phyloP scores from a whole-genome alignment of 1,284 basidiomycete genomes.

The Coriolopsis trogii region DNA sequence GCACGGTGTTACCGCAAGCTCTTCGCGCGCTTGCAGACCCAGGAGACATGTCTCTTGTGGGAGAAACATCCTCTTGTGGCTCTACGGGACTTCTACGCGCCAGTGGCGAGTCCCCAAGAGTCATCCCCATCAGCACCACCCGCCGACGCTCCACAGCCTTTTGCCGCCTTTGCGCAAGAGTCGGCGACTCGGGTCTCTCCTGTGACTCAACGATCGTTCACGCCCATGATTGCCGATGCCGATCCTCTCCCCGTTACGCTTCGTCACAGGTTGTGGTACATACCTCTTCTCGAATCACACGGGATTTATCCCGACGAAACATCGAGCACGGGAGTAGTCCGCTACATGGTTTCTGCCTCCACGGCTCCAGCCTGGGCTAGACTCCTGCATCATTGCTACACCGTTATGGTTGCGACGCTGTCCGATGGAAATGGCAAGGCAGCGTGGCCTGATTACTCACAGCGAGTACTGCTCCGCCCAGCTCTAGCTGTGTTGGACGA shows the following conservation, averaged over 20 bases:
- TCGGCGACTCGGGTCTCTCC: too few species aligned
- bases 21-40: background rate
- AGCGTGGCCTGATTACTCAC: background rate
- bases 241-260: background rate
- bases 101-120: background rate
- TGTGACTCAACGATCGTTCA: too few species aligned
- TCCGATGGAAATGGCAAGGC: background rate
- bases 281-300: background rate
- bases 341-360: background rate
- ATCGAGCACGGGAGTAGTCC: too few species aligned
- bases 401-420: background rate
- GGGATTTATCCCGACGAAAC: background rate
- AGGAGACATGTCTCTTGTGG: background rate
- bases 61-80: background rate
- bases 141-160: background rate
- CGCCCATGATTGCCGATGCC: too few species aligned
- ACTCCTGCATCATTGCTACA: background rate
- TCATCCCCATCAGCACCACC: background rate
- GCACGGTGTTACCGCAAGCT: constrained; percentile 1
- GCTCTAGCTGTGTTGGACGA: background rate
- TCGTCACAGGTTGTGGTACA: background rate
- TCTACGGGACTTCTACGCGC: background rate
- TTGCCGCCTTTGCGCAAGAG: too few species aligned
- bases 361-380: background rate
- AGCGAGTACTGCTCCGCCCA: background rate